Base-by-base conservation (phyloP, 2,329 filamentous ascomycete genomes). In the Neoscytalidium dimidiatum region DNA sequence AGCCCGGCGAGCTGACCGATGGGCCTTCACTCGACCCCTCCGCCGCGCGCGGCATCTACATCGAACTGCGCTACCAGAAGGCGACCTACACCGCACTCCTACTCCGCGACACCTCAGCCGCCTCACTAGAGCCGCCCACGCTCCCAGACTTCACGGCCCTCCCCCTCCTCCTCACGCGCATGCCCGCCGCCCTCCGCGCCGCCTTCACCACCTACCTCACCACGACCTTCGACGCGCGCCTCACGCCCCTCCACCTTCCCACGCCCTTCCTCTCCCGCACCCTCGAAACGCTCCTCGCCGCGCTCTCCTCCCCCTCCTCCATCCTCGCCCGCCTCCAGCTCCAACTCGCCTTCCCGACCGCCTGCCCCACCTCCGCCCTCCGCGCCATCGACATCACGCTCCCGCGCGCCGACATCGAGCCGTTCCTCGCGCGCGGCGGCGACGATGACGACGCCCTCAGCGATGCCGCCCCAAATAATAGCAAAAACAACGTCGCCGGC, bases 281-380 rank as follows among this genome's bases (percentile, higher is more conserved):
- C 1, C 73, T 85, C 17, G 81, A 83, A 66, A 76, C 70, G 0
- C 87, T 92, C 66, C 82, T 94, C 81, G 85, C 64, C 79, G 94
- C 14, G 71, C 4, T 31, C 17, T 14, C 38, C 13, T 14, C 29
- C 57, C 64, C 62, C 61, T 75, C 74, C 3, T 73, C 74, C 62
- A 67, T 74, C 17, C 69, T 78, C 46, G 69, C 72, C 9, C 71
- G 74, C 61, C 67, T 79, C n/a, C 72, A 74, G 23, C 62, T 79
- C 17, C 76, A 77, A 58, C 70, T 79, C 14, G 67, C 72, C 35
- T 78, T 78, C 31, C 64, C 64, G 4, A 46, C 28, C 35, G 26
- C 49, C 53, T 56, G 41, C 29, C 68, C 67, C 5, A 72, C 74
- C 1, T 68, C 67, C 1, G 64, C 74, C 5, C 71, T 83, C 41